These are phyloP conservation scores for Teratosphaeriaceae sp. DNA, from an alignment of 2,329 filamentous ascomycete genomes.

Conservation along the genomic window DNA sequence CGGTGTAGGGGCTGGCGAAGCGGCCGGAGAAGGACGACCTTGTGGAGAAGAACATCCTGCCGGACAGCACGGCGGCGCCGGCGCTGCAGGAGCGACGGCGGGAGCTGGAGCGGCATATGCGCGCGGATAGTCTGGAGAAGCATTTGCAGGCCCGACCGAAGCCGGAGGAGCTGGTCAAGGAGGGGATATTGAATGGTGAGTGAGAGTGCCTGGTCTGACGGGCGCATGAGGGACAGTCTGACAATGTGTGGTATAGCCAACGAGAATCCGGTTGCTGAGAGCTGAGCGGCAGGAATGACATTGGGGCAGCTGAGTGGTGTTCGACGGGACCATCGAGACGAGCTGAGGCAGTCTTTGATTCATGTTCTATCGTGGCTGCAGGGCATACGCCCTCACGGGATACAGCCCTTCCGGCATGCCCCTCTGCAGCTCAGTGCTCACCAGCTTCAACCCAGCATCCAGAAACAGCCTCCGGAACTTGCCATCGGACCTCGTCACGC, in stretches of 20 bases:
- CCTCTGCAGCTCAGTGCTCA: conserved; percentile 64
- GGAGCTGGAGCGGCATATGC: conserved; percentile 84
- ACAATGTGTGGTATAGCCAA: background rate
- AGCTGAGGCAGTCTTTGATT: background rate
- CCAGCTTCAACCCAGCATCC: conserved; percentile 59
- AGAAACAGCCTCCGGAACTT: conserved; percentile 67
- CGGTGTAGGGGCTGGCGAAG: conserved; percentile 46
- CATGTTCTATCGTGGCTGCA: conserved; percentile 45
- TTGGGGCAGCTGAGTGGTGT: background rate
- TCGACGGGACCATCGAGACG: background rate
- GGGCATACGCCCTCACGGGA: conserved; percentile 71
- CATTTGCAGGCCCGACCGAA: conserved; percentile 72
- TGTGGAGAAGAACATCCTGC: conserved; percentile 82
- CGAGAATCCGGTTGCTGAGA: conserved; percentile 9
- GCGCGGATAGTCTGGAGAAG: conserved; percentile 77
- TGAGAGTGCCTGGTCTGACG: background rate
- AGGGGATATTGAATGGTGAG: conserved; percentile 61
- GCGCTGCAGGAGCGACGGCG: conserved; percentile 72
- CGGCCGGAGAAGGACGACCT: conserved; percentile 66
- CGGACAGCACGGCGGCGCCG: conserved; percentile 69
- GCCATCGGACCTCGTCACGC: conserved; percentile 67
- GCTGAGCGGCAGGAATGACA: background rate
- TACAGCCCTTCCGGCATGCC: conserved; percentile 64
- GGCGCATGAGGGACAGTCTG: background rate
- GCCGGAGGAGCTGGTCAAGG: conserved; percentile 68